Evolutionary conservation across 2,329 filamentous ascomycete genomes (phyloP), one percentile per base, ranked within the genome.

Genomic region (Pseudogymnoascus sp.): DNA sequence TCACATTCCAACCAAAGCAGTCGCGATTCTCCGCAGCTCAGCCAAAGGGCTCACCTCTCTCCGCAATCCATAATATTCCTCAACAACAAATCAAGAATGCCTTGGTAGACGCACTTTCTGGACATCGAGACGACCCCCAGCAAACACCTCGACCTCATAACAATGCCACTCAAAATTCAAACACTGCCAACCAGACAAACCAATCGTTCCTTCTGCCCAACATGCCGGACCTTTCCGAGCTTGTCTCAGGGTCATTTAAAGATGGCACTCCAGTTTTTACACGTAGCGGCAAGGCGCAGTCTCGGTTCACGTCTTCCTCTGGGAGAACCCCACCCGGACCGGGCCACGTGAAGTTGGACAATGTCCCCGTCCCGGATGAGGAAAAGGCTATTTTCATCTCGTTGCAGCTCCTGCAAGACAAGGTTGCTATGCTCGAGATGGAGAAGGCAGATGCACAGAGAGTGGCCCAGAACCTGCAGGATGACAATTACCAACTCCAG

Each of bases 331-430:
- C 26, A 64, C 72, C 12, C 63, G 74, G 33, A 69, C 70, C 19
- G 72, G 70, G 39, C 65, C 76, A 85, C 67, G 70, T 76, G 11
- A 76, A 78, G 0, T 72, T 87, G 19, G 78, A 84, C 38, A 77
- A 78, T 11, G 75, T 86, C 10, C 78, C 82, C 0, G 77, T 86
- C 52, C 84, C 84, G 0, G 78, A 81, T 11, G 83, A 87, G 59
- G 85, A 87, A 66, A 85, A 87, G 70, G 81, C 80, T 2, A 79
- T 88, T 58, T 85, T 84, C 68, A 77, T 82, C n/a, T 83, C 83
- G 10, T 74, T 87, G 14, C 78, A 84, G 61, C 73, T 83, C 16
- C 72, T 86, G 10, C 79, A 85, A 66, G 82, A 84, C 43, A 83
- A 82, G 68, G 78, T 86, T 41, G 74, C 78, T 0, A 76, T 81